Evolutionary conservation across 208 protist species (phyloP).

Genomic region (Crithidia mellificae): DNA sequence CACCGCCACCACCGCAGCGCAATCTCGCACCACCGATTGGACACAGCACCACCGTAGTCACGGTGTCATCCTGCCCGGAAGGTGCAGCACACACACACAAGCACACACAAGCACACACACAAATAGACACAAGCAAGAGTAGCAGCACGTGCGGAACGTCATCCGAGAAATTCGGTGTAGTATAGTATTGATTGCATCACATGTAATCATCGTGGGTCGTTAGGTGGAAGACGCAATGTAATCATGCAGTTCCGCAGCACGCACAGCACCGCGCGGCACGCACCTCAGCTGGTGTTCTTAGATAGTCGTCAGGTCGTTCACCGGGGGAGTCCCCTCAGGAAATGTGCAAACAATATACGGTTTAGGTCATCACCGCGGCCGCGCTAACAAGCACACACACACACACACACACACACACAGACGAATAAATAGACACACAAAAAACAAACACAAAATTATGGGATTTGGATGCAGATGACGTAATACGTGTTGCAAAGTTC

Average conservation of each 20-base stretch:
- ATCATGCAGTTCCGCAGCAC: slow-evolving; percentile 17
- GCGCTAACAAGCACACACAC: neutral
- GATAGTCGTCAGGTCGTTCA: slow-evolving; percentile 13
- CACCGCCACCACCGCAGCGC: no score
- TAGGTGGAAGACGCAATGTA: slow-evolving; percentile 24
- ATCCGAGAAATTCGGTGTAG: slow-evolving; percentile 24
- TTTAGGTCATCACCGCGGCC: slow-evolving; percentile 26
- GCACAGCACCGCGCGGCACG: slow-evolving; percentile 4
- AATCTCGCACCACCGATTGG: slow-evolving; percentile 21
- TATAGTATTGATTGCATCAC: slow-evolving; percentile 32
- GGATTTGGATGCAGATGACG: no score
- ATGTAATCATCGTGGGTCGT: slow-evolving; percentile 26
- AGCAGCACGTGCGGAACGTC: slow-evolving; percentile 13
- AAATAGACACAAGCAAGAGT: neutral
- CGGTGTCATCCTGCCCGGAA: slow-evolving; percentile 14
- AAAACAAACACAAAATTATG: no score
- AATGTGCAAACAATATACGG: slow-evolving; percentile 31
- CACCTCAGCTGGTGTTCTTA: slow-evolving; percentile 18
- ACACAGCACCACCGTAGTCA: slow-evolving; percentile 15
- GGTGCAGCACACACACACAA: neutral
- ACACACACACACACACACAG: no score
- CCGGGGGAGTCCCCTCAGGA: slow-evolving; percentile 15
- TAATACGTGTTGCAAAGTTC: no score
- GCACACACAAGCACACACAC: neutral
- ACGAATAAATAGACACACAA: no score